A percentile compares a stretch with the other conserved stretches of the same genome.
These are phyloP conservation scores for Haplographium delicatum DNA, from an alignment of 495 filamentous ascomycete species.

Conservation along the genomic window DNA sequence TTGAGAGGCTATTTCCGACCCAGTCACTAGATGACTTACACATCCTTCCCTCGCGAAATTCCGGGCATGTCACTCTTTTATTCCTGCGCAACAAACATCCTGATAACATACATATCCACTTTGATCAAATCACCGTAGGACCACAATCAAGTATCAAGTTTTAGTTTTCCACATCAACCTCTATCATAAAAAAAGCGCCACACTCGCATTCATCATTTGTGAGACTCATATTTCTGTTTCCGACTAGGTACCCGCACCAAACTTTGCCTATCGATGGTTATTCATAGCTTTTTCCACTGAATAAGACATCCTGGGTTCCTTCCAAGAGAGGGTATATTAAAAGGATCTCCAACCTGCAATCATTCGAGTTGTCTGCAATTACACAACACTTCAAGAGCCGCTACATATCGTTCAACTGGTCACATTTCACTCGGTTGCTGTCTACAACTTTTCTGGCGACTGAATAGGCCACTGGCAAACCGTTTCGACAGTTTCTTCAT, in stretches of 20 bases:
- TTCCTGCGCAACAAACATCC: neutral
- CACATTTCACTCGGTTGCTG: conserved; percentile 6
- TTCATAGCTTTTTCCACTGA: too few species aligned
- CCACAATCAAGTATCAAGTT: neutral
- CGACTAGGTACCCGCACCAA: neutral
- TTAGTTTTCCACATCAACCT: neutral
- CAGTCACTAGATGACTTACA: neutral
- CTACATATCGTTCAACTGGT: neutral
- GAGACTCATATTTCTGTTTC: neutral
- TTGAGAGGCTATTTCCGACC: neutral
- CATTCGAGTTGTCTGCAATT: conserved; percentile 7
- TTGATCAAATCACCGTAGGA: neutral
- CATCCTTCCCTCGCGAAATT: neutral
- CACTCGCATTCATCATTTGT: neutral
- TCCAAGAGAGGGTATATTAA: conserved; percentile 4
- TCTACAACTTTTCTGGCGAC: conserved; percentile 6
- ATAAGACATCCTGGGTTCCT: conserved; percentile 15
- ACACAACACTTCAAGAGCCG: conserved; percentile 10
- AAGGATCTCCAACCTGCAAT: conserved; percentile 3
- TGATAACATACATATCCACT: neutral
- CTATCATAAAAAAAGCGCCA: neutral
- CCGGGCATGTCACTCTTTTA: neutral
- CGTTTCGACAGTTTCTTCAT: too few species aligned
- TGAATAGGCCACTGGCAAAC: conserved; percentile 9
- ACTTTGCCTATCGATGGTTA: neutral